Evolutionary conservation across 2,329 filamentous ascomycete genomes (phyloP), one percentile per base, ranked within the genome.

Genomic region (Metarhizium guizhouense): DNA sequence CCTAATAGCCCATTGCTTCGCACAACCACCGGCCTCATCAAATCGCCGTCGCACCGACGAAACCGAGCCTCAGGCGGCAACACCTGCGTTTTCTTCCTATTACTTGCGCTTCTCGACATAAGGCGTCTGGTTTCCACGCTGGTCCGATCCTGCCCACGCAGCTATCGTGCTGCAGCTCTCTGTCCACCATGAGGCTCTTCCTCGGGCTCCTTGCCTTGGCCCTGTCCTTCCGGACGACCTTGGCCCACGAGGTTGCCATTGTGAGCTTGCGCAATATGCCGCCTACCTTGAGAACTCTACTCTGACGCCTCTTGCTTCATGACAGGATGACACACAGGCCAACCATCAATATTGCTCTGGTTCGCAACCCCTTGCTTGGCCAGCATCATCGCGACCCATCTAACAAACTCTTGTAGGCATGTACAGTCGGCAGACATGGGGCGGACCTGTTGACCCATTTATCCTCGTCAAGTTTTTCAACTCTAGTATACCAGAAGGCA

Each of bases 401-500:
- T 57, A 36, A 55, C 30, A 7, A 34, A 40, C 58, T 14, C 45
- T 14, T 29, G n/a, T 34, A 76, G 90, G 93, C 75, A 96, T 97
- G 92, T 97, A 96, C 76, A 92, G 88, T 74, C 86, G 84, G 68
- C 88, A 84, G 66, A 81, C 87, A 52, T 97, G 93, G 93, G 90
- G 90, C 64, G 93, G 93, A 57, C 82, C 84, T 40, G 82, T 90
- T 58, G 90, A 96, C 63, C 93, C 93, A 20, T 95, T 90, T 74
- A 96, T 97, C 69, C 80, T 87, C 63, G 81, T 90, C 69, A 90
- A 90, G 67, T 95, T 96, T 66, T 73, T 87, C 45, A 71, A 79
- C 73, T 67, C 77, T 73, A 69, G 81, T 64, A 74, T 80, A 56
- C 79, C 81, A 36, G 77, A 85, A 55, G 64, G 57, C 29, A 75